Percentiles rank a stretch among this genome's conserved stretches.
Evolutionary conservation across 1,284 basidiomycete genomes (phyloP).

Genomic region (Gymnopus androsaceus): DNA sequence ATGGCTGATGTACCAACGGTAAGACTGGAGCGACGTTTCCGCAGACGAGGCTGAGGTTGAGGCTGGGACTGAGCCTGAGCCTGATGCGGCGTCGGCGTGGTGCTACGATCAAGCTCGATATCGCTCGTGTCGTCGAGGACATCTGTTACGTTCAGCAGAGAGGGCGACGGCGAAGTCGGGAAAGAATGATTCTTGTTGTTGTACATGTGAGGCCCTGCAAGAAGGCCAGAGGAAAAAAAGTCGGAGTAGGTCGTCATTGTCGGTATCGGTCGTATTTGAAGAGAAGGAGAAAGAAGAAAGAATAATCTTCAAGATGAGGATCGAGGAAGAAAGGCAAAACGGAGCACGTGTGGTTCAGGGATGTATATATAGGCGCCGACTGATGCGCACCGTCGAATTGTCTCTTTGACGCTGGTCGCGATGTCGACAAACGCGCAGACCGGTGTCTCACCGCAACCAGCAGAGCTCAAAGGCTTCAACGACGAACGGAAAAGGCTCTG

Average conservation of each 20-base stretch:
- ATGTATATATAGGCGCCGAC: neutral
- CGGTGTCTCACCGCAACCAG: too few relatives aligned
- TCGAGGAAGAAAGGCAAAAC: neutral
- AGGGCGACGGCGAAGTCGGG: conserved; percentile 25
- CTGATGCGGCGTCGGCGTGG: conserved; percentile 37
- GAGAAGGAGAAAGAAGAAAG: neutral
- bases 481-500: too few relatives aligned
- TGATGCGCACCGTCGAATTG: neutral
- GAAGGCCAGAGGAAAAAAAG: conserved; percentile 63
- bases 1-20: conserved; percentile 48
- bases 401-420: too few relatives aligned
- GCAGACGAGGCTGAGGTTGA: conserved; percentile 33
- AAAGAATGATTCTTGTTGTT: conserved; percentile 22
- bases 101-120: conserved; percentile 27
- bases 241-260: conserved; percentile 54
- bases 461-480: too few relatives aligned
- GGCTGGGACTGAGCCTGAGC: conserved; percentile 15
- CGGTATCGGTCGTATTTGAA: neutral
- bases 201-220: conserved; percentile 40
- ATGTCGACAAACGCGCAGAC: too few relatives aligned
- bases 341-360: neutral
- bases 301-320: too few relatives aligned
- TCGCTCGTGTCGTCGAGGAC: conserved; percentile 36
- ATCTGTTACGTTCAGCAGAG: conserved; percentile 33
- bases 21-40: conserved; percentile 57